A percentile compares a stretch with the other conserved stretches of the same genome.
Conservation (phyloP, 768 basidiomycete genomes). For the Coprinopsis marcescibilis region DNA sequence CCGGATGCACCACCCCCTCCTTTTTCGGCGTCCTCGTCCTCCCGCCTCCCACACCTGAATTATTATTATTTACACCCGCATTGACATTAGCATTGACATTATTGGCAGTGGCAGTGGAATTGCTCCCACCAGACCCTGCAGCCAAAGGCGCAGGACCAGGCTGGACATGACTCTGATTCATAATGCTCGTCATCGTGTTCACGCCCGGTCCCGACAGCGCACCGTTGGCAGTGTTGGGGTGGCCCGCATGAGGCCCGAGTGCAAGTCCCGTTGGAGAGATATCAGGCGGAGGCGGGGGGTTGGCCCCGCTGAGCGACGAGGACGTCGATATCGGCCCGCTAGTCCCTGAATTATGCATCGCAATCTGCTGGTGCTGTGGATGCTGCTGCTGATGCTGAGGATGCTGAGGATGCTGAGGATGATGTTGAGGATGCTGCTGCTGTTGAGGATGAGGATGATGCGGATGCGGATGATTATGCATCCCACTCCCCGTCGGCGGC, state of each 20-base stretch:
- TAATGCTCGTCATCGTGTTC: no score
- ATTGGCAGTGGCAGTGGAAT: not conserved
- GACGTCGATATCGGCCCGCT: not conserved
- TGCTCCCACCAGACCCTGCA: not conserved
- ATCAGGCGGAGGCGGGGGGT: not conserved
- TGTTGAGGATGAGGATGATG: not conserved
- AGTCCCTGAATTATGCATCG: not conserved
- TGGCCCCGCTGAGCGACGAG: constrained; percentile 1
- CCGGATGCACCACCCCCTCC: constrained; percentile 2
- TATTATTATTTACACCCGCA: not conserved
- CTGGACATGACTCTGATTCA: no score
- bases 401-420: not conserved
- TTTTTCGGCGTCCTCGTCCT: constrained; percentile 2
- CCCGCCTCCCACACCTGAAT: no score
- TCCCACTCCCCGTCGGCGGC: no score
- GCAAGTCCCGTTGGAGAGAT: no score
- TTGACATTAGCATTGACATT: not conserved
- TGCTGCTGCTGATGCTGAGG: not conserved
- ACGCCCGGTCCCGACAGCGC: not conserved
- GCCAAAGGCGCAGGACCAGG: no score
- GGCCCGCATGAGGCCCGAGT: no score
- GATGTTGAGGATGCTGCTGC: not conserved
- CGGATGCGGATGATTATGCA: not conserved
- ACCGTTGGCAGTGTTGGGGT: not conserved
- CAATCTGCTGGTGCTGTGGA: not conserved